Conservation (phyloP, 441 rosid species). For the Hura crepitans region DNA sequence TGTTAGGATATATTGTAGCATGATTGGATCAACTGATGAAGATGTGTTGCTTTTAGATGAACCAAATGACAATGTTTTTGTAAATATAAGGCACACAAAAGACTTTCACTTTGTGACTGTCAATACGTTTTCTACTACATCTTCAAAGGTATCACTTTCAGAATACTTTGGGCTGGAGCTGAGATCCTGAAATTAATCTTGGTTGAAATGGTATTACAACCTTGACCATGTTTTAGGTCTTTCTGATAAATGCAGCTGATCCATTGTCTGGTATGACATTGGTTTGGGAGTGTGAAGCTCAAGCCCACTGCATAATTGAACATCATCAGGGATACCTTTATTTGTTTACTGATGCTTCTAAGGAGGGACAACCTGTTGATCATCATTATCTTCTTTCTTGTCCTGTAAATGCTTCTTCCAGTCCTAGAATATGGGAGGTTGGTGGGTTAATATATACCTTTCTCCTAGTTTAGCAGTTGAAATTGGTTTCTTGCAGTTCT, state of each 20-base stretch:
- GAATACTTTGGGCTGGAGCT: slow-evolving; percentile 15
- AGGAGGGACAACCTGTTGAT: slow-evolving; percentile 50
- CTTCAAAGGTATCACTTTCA: slow-evolving; percentile 57
- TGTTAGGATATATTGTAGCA: slow-evolving; percentile 76
- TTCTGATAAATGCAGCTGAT: slow-evolving; percentile 89
- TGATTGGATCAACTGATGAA: slow-evolving; percentile 85
- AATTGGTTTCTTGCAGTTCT: slow-evolving; percentile 4
- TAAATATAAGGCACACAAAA: slow-evolving; percentile 72
- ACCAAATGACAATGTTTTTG: slow-evolving; percentile 54
- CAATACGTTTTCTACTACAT: slow-evolving; percentile 61
- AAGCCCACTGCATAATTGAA: slow-evolving; percentile 77
- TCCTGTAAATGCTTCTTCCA: slow-evolving; percentile 42
- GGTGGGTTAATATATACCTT: slow-evolving; percentile 26
- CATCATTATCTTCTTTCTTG: slow-evolving; percentile 72
- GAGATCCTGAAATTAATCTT: slow-evolving; percentile 11
- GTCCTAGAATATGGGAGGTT: slow-evolving; percentile 81
- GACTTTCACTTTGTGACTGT: slow-evolving; percentile 76
- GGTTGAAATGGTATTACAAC: slow-evolving; percentile 25
- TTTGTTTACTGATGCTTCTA: slow-evolving; percentile 77
- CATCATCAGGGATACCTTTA: slow-evolving; percentile 86
- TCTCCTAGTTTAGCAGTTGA: not conserved
- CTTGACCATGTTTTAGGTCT: slow-evolving; percentile 68
- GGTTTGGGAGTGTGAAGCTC: slow-evolving; percentile 83
- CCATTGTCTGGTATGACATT: slow-evolving; percentile 72
- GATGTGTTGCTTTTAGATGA: slow-evolving; percentile 83